These are phyloP conservation scores for Excoecaria cochinchinensis DNA, from an alignment of 345 rosid genomes.

Conservation along the genomic window DNA sequence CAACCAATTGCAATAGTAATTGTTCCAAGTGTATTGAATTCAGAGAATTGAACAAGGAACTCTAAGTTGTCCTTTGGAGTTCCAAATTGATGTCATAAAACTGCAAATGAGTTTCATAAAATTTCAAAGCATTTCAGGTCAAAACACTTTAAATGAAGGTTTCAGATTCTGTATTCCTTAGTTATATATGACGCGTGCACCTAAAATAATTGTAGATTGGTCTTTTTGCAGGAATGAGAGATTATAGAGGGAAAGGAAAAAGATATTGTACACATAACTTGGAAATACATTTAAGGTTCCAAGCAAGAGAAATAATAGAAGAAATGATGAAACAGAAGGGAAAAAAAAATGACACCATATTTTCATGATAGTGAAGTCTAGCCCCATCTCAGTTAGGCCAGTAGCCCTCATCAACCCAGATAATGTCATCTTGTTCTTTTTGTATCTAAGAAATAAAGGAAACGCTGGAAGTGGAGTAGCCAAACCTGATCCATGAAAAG, in stretches of 20 bases:
- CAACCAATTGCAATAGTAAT: neutral
- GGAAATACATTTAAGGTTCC: neutral
- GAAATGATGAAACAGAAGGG: neutral
- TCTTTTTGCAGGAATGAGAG: neutral
- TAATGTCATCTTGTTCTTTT: neutral
- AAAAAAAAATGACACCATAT: neutral
- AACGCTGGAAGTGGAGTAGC: neutral
- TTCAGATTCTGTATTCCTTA: neutral
- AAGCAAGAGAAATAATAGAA: neutral
- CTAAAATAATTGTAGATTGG: too few species aligned
- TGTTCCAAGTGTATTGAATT: neutral
- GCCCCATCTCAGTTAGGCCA: too few species aligned
- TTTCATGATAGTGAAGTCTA: too few species aligned
- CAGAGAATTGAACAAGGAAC: neutral
- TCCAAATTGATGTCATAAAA: neutral
- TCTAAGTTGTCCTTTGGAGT: neutral
- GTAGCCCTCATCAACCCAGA: neutral
- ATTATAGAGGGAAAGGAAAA: neutral
- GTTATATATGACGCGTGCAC: neutral
- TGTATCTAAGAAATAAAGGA: neutral
- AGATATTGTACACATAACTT: neutral
- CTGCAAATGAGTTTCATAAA: neutral
- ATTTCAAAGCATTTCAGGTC: neutral
- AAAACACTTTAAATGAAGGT: neutral
- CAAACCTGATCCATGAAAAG: conserved; percentile 98